Conservation (phyloP, 148 eudicot genomes). For the Rhododendron williamsianum region DNA sequence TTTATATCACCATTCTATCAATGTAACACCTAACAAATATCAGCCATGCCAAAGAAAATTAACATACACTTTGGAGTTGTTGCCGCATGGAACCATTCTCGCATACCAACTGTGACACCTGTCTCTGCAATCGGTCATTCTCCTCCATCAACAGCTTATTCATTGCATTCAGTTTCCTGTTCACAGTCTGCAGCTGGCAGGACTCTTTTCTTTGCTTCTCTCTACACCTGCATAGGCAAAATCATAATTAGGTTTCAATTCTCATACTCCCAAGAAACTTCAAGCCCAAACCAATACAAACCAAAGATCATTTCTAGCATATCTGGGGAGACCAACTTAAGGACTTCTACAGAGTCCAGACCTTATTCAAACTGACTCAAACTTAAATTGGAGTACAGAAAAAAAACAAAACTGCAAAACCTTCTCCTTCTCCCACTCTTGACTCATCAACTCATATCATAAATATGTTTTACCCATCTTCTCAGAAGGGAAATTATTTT, state of each 20-base stretch:
- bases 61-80: conserved; percentile 73
- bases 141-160: conserved; percentile 95
- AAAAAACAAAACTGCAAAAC: not conserved
- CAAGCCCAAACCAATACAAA: not conserved
- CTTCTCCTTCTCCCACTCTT: not conserved
- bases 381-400: not conserved
- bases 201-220: conserved; percentile 95
- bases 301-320: not conserved
- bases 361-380: not conserved
- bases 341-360: not conserved
- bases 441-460: not conserved
- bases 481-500: not conserved
- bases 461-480: not conserved
- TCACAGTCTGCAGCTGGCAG: conserved; percentile 68
- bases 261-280: not conserved
- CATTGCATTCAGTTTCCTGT: conserved; percentile 82
- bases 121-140: conserved; percentile 94
- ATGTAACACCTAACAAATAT: not conserved
- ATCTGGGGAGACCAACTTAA: not conserved
- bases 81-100: conserved; percentile 96
- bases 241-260: not conserved
- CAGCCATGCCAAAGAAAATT: not conserved
- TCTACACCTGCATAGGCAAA: conserved; percentile 53
- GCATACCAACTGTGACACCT: conserved; percentile 82
- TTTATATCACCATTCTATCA: not conserved